phyloP scores from a whole-genome alignment of 2,329 filamentous ascomycete species.

The Endoconidiophora laricicola region DNA sequence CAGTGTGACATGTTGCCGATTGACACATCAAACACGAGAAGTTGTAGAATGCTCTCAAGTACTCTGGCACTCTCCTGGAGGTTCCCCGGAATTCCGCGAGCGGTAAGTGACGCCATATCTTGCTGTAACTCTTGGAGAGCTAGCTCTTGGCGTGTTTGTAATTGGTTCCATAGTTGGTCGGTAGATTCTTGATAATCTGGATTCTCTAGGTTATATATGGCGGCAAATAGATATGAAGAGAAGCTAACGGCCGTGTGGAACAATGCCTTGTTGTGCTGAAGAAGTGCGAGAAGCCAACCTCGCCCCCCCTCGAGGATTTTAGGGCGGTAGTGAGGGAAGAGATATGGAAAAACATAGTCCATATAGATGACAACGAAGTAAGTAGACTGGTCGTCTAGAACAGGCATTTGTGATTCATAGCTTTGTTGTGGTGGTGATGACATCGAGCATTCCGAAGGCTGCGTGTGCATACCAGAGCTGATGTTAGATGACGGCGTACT shows the following conservation, averaged over 20 bases:
- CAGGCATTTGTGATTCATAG: neutral
- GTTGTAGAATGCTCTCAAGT: slow-evolving; percentile 34
- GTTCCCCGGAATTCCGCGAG: slow-evolving; percentile 18
- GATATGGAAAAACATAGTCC: slow-evolving; percentile 43
- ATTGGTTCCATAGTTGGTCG: slow-evolving; percentile 21
- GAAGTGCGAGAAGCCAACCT: slow-evolving; percentile 41
- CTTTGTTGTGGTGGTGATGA: slow-evolving; percentile 7
- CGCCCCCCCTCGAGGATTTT: slow-evolving; percentile 37
- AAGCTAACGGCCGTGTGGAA: slow-evolving; percentile 41
- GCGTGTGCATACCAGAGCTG: slow-evolving; percentile 6
- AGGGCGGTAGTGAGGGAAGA: slow-evolving; percentile 47
- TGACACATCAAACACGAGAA: slow-evolving; percentile 35
- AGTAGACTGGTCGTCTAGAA: slow-evolving; percentile 14
- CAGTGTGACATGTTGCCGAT: slow-evolving; percentile 30
- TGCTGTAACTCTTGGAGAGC: slow-evolving; percentile 28
- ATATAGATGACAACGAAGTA: slow-evolving; percentile 41
- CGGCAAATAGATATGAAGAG: slow-evolving; percentile 38
- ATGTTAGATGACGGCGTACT: slow-evolving; percentile 7
- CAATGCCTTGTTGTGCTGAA: slow-evolving; percentile 39
- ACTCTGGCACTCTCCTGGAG: slow-evolving; percentile 23
- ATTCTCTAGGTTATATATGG: slow-evolving; percentile 18
- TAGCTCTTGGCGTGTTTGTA: slow-evolving; percentile 29
- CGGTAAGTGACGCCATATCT: slow-evolving; percentile 24
- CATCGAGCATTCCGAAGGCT: slow-evolving; percentile 12
- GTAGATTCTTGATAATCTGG: slow-evolving; percentile 21